phyloP scores from a whole-genome alignment of 306 rosid genomes.

The Inga oerstediana region DNA sequence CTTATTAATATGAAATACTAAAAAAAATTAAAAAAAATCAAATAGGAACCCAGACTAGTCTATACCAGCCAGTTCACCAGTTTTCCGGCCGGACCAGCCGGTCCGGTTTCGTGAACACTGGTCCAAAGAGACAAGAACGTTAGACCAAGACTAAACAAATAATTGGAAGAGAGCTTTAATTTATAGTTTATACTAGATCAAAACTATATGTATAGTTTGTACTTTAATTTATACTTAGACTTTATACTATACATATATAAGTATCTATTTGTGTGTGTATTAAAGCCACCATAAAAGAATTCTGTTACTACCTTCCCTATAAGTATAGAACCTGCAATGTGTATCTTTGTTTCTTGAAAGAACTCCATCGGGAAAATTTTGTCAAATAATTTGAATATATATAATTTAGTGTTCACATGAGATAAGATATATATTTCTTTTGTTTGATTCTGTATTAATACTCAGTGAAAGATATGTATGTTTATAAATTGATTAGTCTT shows the following conservation, averaged over 20 bases:
- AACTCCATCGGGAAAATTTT: not conserved
- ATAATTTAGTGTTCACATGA: not conserved
- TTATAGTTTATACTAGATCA: not conserved
- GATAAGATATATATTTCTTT: not conserved
- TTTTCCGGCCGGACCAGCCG: too few species aligned
- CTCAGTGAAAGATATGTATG: not conserved
- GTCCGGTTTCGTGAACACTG: too few species aligned
- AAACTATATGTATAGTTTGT: too few species aligned
- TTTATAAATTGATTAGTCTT: not conserved
- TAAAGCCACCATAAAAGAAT: not conserved
- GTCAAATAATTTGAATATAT: not conserved
- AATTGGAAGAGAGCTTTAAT: not conserved
- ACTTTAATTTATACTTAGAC: too few species aligned
- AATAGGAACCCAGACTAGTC: too few species aligned
- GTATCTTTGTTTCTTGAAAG: not conserved
- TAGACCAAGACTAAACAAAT: not conserved
- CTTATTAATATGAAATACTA: too few species aligned
- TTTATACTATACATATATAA: too few species aligned
- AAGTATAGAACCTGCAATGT: not conserved
- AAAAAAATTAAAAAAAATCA: too few species aligned
- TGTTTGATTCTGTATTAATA: not conserved
- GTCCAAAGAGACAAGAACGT: not conserved
- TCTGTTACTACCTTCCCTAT: not conserved
- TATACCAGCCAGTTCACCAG: too few species aligned
- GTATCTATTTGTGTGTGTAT: not conserved